Evolutionary conservation across 2,329 filamentous ascomycete genomes (phyloP).

Genomic region (Aciculosporium take): DNA sequence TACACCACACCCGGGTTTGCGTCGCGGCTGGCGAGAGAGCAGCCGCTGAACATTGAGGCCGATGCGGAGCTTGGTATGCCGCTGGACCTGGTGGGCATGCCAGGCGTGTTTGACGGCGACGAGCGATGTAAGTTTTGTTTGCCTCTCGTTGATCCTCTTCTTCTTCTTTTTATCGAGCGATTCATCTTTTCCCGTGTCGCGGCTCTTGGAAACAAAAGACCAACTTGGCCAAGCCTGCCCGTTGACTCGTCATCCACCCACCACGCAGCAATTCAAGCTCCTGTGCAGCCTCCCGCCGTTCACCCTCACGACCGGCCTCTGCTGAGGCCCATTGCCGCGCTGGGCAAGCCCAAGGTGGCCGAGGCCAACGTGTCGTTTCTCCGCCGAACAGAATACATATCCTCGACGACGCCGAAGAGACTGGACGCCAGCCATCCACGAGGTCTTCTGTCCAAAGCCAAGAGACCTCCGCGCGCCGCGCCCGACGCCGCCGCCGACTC

Average conservation of each 20-base stretch:
- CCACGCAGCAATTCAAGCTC: conserved; percentile 61
- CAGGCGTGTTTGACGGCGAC: conserved; percentile 86
- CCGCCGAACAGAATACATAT: conserved; percentile 91
- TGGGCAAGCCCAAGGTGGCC: conserved; percentile 69
- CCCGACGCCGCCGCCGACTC: conserved; percentile 46
- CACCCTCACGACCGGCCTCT: conserved; percentile 77
- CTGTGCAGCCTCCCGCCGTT: conserved; percentile 52
- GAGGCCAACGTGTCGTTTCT: conserved; percentile 82
- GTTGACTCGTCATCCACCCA: conserved; percentile 3
- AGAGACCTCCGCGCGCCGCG: conserved; percentile 28
- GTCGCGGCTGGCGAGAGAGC: conserved; percentile 74
- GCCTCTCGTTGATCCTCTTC: not conserved
- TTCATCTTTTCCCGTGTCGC: not conserved
- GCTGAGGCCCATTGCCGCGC: conserved; percentile 65
- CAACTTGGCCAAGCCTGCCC: no score
- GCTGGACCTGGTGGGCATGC: conserved; percentile 86
- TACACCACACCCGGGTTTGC: conserved; percentile 88
- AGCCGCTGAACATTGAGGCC: conserved; percentile 89
- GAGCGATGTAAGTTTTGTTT: conserved; percentile 58
- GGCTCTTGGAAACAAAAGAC: no score
- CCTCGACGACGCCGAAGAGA: conserved; percentile 41
- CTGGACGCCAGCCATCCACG: conserved; percentile 29
- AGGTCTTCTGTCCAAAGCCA: conserved; percentile 20
- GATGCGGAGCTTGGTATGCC: conserved; percentile 98
- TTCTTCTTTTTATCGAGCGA: not conserved